Evolutionary conservation across 768 basidiomycete genomes (phyloP).

Genomic region (Lactarius vividus): DNA sequence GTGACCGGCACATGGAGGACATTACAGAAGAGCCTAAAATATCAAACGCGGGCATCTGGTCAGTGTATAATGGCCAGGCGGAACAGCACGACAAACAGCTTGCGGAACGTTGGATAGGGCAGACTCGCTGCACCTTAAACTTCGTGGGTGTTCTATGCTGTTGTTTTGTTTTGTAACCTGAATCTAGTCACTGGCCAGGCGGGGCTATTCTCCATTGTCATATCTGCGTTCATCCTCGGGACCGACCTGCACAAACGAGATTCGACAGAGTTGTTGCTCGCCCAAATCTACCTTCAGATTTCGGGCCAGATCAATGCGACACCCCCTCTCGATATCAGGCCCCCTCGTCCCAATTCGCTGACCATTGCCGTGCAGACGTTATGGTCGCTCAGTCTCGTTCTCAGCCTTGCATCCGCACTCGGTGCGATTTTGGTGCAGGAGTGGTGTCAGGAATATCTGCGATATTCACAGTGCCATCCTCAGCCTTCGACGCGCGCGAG

Average conservation of each 20-base stretch:
- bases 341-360: background rate
- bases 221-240: constrained; percentile 8
- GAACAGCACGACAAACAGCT: constrained; percentile 13
- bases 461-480: constrained; percentile 8
- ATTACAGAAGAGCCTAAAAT: constrained; percentile 3
- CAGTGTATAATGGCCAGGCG: background rate
- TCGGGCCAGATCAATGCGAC: background rate
- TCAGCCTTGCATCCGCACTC: constrained; percentile 17
- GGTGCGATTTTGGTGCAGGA: constrained; percentile 14
- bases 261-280: constrained; percentile 6
- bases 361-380: constrained; percentile 11
- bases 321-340: background rate
- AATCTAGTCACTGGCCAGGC: background rate
- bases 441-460: constrained; percentile 19
- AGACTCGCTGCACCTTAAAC: background rate
- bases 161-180: background rate
- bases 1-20: background rate
- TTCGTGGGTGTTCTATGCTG: constrained; percentile 3
- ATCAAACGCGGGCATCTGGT: constrained; percentile 14
- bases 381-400: constrained; percentile 20
- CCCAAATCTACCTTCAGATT: constrained; percentile 18
- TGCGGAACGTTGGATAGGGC: constrained; percentile 11
- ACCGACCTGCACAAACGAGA: background rate
- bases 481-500: constrained; percentile 22
- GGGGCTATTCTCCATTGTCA: constrained; percentile 14